Conservation (phyloP, 352 stramenopile species). For the Phytopythium oedochilum region DNA sequence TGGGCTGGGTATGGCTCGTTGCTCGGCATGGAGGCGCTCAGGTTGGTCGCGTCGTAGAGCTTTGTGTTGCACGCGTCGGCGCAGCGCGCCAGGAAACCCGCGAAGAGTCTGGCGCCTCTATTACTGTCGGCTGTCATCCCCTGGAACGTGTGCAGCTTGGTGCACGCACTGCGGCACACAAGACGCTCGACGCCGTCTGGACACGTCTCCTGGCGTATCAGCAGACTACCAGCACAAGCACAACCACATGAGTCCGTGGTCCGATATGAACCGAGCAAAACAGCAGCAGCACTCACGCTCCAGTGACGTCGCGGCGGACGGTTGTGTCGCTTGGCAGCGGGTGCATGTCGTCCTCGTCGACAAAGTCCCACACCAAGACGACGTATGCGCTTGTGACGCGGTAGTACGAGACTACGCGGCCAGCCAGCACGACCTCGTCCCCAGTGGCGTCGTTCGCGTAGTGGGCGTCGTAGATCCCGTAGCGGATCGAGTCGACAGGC, state of each 20-base stretch:
- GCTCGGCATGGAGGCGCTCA: no score
- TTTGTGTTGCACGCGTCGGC: background rate
- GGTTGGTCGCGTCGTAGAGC: no score
- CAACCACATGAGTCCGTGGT: no score
- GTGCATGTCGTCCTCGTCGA: slow-evolving; percentile 15
- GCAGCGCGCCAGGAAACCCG: background rate
- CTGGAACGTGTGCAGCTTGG: slow-evolving; percentile 21
- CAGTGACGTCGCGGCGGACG: slow-evolving; percentile 9
- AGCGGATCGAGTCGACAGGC: background rate
- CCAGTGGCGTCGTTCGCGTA: slow-evolving; percentile 3
- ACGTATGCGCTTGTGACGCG: slow-evolving; percentile 1
- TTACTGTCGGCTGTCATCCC: no score
- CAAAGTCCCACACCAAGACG: slow-evolving; percentile 12
- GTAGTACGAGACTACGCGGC: slow-evolving; percentile 8
- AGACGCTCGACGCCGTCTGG: slow-evolving; percentile 27
- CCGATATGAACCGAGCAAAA: no score
- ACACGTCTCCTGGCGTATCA: slow-evolving; percentile 26
- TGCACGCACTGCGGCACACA: slow-evolving; percentile 29
- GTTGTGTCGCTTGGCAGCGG: slow-evolving; percentile 4
- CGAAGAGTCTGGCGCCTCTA: background rate
- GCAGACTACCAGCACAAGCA: slow-evolving; percentile 14
- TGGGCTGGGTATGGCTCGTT: no score
- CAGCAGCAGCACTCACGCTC: background rate
- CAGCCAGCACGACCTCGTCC: slow-evolving; percentile 3
- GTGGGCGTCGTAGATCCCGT: background rate